Evolutionary conservation across 805 yeast genomes (phyloP), one percentile per base, ranked within the genome.

Genomic region (Tetrapisispora pingtungensis): DNA sequence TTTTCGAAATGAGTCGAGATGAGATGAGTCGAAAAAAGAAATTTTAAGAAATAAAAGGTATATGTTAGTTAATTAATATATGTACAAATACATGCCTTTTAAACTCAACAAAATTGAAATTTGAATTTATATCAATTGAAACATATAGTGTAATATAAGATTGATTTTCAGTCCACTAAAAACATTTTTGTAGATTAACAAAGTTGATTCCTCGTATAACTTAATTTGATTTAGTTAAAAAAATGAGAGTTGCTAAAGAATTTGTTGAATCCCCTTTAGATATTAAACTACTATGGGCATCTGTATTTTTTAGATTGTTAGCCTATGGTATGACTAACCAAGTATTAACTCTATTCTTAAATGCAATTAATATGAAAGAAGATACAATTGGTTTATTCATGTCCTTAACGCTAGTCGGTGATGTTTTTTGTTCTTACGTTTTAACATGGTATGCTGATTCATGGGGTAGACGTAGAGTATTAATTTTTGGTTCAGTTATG

Each of bases 301-400:
- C 87, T 4, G 84, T 81, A 10, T 79, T 83, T 51, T 66, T 84
- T 15, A 69, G 96, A 24, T 71, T 84, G 73, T 62, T 78, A 40
- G 80, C 90, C 3, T 87, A 80, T 56, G 94, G 95, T 3, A 66
- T 82, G 44, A 81, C 90, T 13, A 85, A 85, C 55, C 88, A 86
- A 65, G 80, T 86, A 7, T 64, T 87, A 37, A 80, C 89, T 0
- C 69, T 84, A 10, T 84, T 78, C 50, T 68, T 87, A 35, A 74
- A 72, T 40, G 69, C 72, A 5, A 59, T 83, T 8, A 72, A 70
- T 3, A 70, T 82, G 36, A 54, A 74, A 0, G 85, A 82, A 47
- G 57, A 74, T 1, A 58, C 67, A 30, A 81, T 85, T 42, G 96
- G 96, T 5, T 48, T 77, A 35, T 87, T 87, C 59, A 86, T 87